Base-by-base conservation (phyloP, 2,329 filamentous ascomycete genomes). In the Verticillium nonalfalfae region DNA sequence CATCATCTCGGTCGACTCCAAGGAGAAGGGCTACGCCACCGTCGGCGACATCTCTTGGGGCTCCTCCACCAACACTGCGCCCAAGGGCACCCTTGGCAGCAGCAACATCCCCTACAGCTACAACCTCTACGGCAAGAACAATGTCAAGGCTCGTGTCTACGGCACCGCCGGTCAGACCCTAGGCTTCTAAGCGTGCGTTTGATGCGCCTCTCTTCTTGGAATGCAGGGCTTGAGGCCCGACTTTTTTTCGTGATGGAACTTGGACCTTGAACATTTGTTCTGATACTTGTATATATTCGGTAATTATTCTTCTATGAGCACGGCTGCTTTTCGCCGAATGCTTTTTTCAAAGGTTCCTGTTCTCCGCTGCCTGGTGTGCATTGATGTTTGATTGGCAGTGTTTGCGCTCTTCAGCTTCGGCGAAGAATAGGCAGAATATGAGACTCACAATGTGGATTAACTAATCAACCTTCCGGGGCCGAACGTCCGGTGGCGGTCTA, bases 81-180 rank as follows among this genome's bases (percentile, higher is more conserved):
- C 78, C 6, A 68, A 72, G 57, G 81, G 82, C 36, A 81, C 78
- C n/a, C 73, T 85, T 52, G 80, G 73, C 57, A 75, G 73, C 36
- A 75, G 83, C n/a, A 79, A 79, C 2, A 86, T 88, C 68, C 70
- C 72, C 45, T 86, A 86, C 73, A 75, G 71, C 39, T 74, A 81
- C 69, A 62, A 59, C 35, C 68, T 72, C 10, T 71, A 85, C 58
- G 82, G 81, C 1, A 78, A 78, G 2, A 71, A 64, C 35, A 79
- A 74, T 57, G 79, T 84, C 59, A 76, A 79, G 71, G 71, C 67
- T 57, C 72, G 75, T n/a, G 77, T 84, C 57, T 67, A 69, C 10
- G 70, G 69, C 57, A 72, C 65, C 31, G 77, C 76, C 38, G 76
- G 77, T 36, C 71, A 75, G 67, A 77, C 70, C 7, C 69, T 78